Evolutionary conservation across 345 rosid species (phyloP), one percentile per base, ranked within the genome.

Genomic region (Citrus glauca): DNA sequence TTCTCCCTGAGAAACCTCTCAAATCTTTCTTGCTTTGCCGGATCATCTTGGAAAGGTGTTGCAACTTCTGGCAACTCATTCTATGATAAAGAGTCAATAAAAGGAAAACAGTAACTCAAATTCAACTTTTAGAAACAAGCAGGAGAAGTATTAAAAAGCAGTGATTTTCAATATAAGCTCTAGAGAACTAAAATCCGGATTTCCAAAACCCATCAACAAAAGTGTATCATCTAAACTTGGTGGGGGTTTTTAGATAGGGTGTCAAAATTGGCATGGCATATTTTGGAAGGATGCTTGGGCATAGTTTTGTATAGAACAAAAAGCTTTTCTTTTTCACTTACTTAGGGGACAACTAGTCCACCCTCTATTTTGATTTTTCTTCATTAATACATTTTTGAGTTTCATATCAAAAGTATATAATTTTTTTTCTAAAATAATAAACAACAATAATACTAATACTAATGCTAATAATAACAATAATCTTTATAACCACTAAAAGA

Each of bases 1-100:
- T 94, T 94, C 70, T 92, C 97, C 89, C 87, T 94, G 84, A 94
- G 97, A 85, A 91, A 96, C 82, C 77, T 89, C 91, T 94, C 98
- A 86, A 91, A 96, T 82, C 99, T 91, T 74, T 87, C 94, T 88
- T 96, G 98, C 87, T 94, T 94, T 56, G 88, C 91, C 55, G 85
- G 91, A 79, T 94, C 92, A 79, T 93, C 91, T 90, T 88, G 88
- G 85, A 94, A 96, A 33, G 99, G 98, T 73, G 90, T 96, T 17
- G 89, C 80, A 73, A 87, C 83, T 75, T 91, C 90, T 16, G 87
- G 86, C 80, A 85, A 80, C 82, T 84, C 92, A 72, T 75, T 85
- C 98, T 96, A 81, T 71, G 78, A 62, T 35, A 64, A 6, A 14
- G 25, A 61, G 75, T 66, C 72, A 79, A 79, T 20, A 73, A 66